phyloP scores from a whole-genome alignment of 345 rosid genomes.

The Corchorus capsularis region DNA sequence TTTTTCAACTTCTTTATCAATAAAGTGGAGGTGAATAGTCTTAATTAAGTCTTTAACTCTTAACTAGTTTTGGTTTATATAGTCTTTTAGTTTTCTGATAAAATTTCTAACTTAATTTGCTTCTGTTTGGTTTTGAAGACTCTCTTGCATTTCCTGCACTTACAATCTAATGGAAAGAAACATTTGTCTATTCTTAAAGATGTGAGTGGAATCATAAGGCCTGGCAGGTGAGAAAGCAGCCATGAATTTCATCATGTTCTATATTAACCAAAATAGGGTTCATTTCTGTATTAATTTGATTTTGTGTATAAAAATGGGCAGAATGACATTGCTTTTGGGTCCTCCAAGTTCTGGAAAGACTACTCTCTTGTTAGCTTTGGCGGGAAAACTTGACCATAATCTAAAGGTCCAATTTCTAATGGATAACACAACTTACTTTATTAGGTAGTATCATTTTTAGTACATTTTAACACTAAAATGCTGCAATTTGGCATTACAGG shows the following conservation, averaged over 20 bases:
- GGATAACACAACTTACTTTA: too few relatives aligned
- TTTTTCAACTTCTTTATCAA: slow-evolving; percentile 32
- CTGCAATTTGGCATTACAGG: slow-evolving; percentile 25
- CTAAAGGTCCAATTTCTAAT: slow-evolving; percentile 33
- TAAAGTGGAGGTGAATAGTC: slow-evolving; percentile 33
- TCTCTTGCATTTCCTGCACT: slow-evolving; percentile 27
- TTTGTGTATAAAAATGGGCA: slow-evolving; percentile 7
- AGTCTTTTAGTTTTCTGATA: too few relatives aligned
- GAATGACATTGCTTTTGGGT: slow-evolving; percentile 77
- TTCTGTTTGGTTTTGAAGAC: slow-evolving; percentile 17
- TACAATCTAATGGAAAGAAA: slow-evolving; percentile 41
- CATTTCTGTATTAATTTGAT: neutral
- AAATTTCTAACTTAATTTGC: too few relatives aligned
- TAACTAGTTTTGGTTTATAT: too few relatives aligned
- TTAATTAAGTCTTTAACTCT: neutral
- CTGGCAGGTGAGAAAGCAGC: slow-evolving; percentile 51
- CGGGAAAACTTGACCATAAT: slow-evolving; percentile 55
- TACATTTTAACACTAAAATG: too few relatives aligned
- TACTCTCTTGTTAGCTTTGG: slow-evolving; percentile 63
- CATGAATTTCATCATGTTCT: neutral
- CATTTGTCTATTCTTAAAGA: slow-evolving; percentile 48
- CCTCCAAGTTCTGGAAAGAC: slow-evolving; percentile 94
- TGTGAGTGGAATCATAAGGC: slow-evolving; percentile 70
- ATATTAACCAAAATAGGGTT: neutral
- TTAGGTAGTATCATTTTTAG: too few relatives aligned